Conservation (phyloP, 495 filamentous ascomycete genomes). For the Xylaria curta region DNA sequence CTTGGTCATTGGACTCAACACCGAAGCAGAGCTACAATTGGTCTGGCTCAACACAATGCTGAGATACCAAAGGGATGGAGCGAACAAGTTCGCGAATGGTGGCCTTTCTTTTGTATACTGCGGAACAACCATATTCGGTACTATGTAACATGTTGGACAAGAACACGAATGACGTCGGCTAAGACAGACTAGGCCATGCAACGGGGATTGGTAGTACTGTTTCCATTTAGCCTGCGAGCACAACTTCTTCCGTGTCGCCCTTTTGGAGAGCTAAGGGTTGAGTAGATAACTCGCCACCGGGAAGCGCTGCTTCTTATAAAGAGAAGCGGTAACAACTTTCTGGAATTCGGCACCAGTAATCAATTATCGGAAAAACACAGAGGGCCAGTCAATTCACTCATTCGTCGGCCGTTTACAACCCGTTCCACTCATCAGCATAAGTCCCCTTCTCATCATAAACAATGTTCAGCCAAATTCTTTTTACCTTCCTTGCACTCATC, state of each 20-base stretch:
- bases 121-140: conserved; percentile 4
- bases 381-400: conserved; percentile 7
- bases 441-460: neutral
- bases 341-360: conserved; percentile 20
- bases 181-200: conserved; percentile 5
- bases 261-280: conserved; percentile 13
- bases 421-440: conserved; percentile 6
- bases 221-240: conserved; percentile 25
- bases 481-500: conserved; percentile 13
- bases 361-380: conserved; percentile 15
- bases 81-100: neutral
- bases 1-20: neutral
- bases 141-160: neutral
- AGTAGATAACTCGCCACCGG: neutral
- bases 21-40: conserved; percentile 2
- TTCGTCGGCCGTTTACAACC: neutral
- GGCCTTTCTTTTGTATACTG: neutral
- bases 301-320: neutral
- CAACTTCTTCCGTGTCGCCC: conserved; percentile 19
- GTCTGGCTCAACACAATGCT: conserved; percentile 7
- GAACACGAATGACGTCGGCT: conserved; percentile 15
- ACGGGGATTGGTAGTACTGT: conserved; percentile 6
- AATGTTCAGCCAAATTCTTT: conserved; percentile 7
- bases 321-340: neutral
- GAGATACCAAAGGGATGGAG: neutral